These are phyloP conservation scores for Medicago truncatula DNA, from an alignment of 306 rosid genomes.

Conservation along the genomic window MtrunA17r5.0-ANR NC_053044.1:44251001-44251500, in stretches of 20 bases:
- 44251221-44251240: constrained; percentile 43
- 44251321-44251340: constrained; percentile 35
- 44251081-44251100: neutral
- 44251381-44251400: constrained; percentile 46
- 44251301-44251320: neutral
- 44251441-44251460: neutral
- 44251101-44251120: neutral
- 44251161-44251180: neutral
- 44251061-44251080: neutral
- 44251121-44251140: neutral
- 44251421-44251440: neutral
- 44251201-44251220: constrained; percentile 52
- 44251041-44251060: neutral
- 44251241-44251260: constrained; percentile 58
- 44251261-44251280: neutral
- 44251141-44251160: neutral
- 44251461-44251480: neutral
- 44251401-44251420: neutral
- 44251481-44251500: neutral
- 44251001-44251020: neutral
- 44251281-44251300: neutral
- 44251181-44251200: constrained; percentile 38
- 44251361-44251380: constrained; percentile 51
- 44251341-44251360: constrained; percentile 42
- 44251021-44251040: neutral